A percentile compares a stretch with the other conserved stretches of the same genome.
Evolutionary conservation across 2,329 filamentous ascomycete species (phyloP).

Genomic region (Fusarium agapanthi): DNA sequence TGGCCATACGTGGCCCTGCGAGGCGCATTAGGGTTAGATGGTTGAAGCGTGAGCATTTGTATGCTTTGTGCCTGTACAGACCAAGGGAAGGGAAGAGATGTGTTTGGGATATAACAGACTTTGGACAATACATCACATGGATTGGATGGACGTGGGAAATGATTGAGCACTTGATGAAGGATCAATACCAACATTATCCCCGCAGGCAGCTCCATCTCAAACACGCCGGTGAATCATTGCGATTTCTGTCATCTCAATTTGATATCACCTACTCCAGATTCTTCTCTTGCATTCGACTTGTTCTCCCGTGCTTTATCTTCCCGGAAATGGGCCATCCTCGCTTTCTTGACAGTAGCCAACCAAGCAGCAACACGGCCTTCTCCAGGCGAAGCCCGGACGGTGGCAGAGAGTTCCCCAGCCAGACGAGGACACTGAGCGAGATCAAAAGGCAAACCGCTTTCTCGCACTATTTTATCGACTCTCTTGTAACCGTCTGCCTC

Average conservation of each 20-base stretch:
- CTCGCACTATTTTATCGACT: conserved; percentile 53
- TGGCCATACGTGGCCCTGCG: conserved; percentile 7
- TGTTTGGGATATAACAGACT: not conserved
- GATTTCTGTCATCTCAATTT: not conserved
- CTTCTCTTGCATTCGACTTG: not conserved
- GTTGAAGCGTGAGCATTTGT: conserved; percentile 10
- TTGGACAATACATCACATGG: not conserved
- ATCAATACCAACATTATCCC: conserved; percentile 41
- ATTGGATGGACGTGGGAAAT: not conserved
- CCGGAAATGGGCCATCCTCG: not conserved
- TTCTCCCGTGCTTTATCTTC: not conserved
- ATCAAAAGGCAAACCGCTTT: conserved; percentile 45
- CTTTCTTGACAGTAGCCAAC: not conserved
- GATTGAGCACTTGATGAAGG: not conserved
- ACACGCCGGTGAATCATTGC: not conserved
- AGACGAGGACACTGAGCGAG: not conserved
- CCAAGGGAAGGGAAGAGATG: not conserved
- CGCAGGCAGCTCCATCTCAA: conserved; percentile 47
- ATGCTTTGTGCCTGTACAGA: conserved; percentile 18
- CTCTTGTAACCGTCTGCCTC: conserved; percentile 58
- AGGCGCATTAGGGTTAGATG: conserved; percentile 31
- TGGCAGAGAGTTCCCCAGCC: not conserved
- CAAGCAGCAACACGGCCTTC: conserved; percentile 6
- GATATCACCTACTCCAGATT: not conserved
- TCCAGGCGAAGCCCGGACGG: not conserved